Evolutionary conservation across 331 rosid genomes (phyloP), one percentile per base, ranked within the genome.

Genomic region (Malus hybrid): DNA sequence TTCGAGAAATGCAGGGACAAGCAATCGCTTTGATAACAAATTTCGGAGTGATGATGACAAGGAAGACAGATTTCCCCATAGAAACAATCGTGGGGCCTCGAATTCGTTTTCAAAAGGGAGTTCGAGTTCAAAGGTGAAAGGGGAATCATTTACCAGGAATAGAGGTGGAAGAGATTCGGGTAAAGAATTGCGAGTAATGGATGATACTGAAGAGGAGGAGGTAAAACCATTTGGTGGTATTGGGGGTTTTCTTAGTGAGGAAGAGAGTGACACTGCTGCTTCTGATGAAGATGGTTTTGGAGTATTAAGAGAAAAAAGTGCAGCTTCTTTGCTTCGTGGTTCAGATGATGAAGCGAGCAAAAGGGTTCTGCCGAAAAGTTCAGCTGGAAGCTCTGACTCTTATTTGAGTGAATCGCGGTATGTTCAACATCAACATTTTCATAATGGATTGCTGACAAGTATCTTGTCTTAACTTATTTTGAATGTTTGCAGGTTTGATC

Each of bases 351-450:
- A 60, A 59, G 77, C 33, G 64, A 79, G 44, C 18, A 64, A 27
- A 50, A 85, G 56, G 67, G 80, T 36, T 62, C 12, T 27, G 29
- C 81, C 87, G 4, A 83, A 63, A 50, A 75, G 75, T 65, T 85
- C 88, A 32, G 1, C 93, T 13, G 85, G 79, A 8, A 75, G 84
- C 77, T 77, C 93, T 54, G 93, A 75, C 22, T 90, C 93, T 60
- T 92, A 92, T 77, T 86, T 95, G 72, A 95, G 98, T 75, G 93
- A 92, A 12, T 75, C 96, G 12, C 87, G 91, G 99, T 95, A 76
- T 61, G 82, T 44, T 11, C 4, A 5, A 27, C 59, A 60, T 27
- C 42, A 31, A 12, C 15, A 31, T 76, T 39, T 68, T 34, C 32
- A 18, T 27, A n/a, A 61, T 10, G 44, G 20, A 46, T 44, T 28